Evolutionary conservation across 495 filamentous ascomycete species (phyloP), one percentile per base, ranked within the genome.

Genomic region (Penicillium robsamsonii): DNA sequence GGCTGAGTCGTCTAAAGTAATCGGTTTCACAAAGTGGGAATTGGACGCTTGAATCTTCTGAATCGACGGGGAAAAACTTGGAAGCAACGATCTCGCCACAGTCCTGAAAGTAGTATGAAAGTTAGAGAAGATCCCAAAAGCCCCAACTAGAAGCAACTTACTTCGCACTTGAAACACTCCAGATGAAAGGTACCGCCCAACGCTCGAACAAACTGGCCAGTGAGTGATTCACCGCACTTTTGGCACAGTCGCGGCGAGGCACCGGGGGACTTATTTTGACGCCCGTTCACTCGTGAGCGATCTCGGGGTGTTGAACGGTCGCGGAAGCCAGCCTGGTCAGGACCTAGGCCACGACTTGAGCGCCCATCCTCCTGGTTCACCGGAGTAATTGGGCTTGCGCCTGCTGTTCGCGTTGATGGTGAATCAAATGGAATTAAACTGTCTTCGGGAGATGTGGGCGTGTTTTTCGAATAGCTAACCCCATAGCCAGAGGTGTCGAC

Each of bases 11-110:
- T 55, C 92, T 86, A 67, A 99, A 99, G 68, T 97, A 99, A 73
- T 99, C 95, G 5, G 87, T 96, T 70, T 99, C 95, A 78, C 94
- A 99, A 3, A 99, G 82, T 1, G 94, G 95, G 70, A 96, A 97
- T 71, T 96, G 95, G 27, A 86, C 84, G 41, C 79, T 86, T 9
- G 87, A 88, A 56, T 89, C 84, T 53, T 95, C 90, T 43, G 95
- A 91, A 60, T 96, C 92, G 4, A 95, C 87, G 3, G 95, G 94
- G 71, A 99, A 99, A 78, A 97, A 99, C 66, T 97, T 97, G 25
- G 92, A 96, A 17, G 95, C 94, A 27, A 99, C 95, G 53, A 96
- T 92, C 71, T 96, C 85, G 44, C 88, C 90, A 60, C 95, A 99
- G 69, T 99, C 95, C 94, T 98, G 64, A n/a, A 15, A 53, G 29